Evolutionary conservation across 148 eudicot species (phyloP), one percentile per base, ranked within the genome.

Genomic region (Rheum nobile): DNA sequence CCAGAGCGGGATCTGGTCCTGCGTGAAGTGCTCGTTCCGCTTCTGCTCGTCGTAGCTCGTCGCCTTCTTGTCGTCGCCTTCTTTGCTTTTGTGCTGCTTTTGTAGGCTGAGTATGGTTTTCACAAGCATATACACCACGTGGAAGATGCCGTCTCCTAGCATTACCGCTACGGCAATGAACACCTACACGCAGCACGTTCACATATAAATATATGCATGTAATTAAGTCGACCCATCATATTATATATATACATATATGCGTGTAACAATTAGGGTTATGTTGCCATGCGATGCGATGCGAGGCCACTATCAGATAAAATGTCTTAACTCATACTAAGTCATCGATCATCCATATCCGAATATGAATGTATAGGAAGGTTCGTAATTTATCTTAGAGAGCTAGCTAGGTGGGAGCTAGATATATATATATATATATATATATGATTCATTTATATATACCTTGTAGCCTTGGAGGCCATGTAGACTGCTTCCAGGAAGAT

Each of bases 1-100:
- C 89, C 92, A 90, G 14, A 74, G 74, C n/a, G 96, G 98, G 39
- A 93, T 93, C 79, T 82, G 89, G 70, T 93, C 98, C 80, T 87
- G 85, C 63, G 89, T 86, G 47, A 93, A 93, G 38, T 83, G 72
- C 52, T 83, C 75, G 11, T 83, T 85, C 44, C 98, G 77, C 8
- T 84, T 82, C 69, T 87, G 76, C 35, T 93, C 98, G 54, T 90
- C 94, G 54, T 71, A 93, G 57, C 24, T 9, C 35, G 8, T 11
- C 34, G 8, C 26, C 19, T 28, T 31, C 38, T 19, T 21, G 9
- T 50, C 26, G 6, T 5, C 26, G 9, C 8, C 26, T 17, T 8
- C 57, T 19, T 50, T 4, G 57, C 24, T 50, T 19, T n/a, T 50
- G 9, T 6, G 57, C 24, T 50, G 22, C 22, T 21, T 50, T 17